Conservation (phyloP, 192 early-diverging fungal species). For the Entomortierella chlamydospora region DNA sequence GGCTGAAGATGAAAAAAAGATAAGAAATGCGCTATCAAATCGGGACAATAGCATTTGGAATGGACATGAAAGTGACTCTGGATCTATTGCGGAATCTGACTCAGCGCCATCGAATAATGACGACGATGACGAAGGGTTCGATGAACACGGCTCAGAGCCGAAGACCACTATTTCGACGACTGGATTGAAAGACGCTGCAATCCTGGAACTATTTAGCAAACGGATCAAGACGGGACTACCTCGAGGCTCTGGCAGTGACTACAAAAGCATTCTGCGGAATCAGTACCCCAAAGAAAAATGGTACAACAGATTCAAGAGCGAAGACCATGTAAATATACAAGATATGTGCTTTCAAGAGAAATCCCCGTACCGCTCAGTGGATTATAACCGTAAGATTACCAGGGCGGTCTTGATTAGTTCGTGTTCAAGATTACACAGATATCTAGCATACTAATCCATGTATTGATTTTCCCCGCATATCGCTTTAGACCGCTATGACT, state of each 20-base stretch:
- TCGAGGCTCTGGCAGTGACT: background rate
- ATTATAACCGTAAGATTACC: conserved; percentile 26
- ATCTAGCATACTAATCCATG: too few relatives aligned
- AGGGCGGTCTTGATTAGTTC: too few relatives aligned
- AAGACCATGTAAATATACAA: background rate
- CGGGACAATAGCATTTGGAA: too few relatives aligned
- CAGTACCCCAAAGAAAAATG: background rate
- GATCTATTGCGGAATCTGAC: too few relatives aligned
- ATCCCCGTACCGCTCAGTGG: conserved; percentile 9
- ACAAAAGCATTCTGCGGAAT: background rate
- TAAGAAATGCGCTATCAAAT: too few relatives aligned
- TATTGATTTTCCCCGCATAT: background rate
- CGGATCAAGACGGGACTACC: background rate
- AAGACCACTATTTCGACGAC: background rate
- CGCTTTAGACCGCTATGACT: conserved; percentile 17
- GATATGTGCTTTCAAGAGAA: background rate
- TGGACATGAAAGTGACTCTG: too few relatives aligned
- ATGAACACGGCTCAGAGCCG: background rate
- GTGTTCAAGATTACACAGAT: too few relatives aligned
- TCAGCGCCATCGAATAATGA: background rate
- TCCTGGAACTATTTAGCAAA: background rate
- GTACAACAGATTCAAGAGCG: background rate
- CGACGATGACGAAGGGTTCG: background rate
- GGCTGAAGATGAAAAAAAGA: too few relatives aligned
- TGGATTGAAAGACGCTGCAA: background rate